Base-by-base conservation (phyloP, 805 yeast genomes). In the Wickerhamomyces silvicola region DNA sequence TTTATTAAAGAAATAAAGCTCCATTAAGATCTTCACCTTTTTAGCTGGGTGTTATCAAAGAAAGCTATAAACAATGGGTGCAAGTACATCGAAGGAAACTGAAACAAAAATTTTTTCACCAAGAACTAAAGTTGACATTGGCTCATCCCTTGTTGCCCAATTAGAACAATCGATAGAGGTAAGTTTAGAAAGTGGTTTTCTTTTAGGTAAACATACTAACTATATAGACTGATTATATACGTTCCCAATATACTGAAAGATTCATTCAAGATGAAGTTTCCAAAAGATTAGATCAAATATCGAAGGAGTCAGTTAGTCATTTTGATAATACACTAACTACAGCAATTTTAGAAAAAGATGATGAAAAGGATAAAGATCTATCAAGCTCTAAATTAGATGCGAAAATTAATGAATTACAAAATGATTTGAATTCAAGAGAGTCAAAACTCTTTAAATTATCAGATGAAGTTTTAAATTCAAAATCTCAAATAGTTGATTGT, bases 91-190 rank as follows among this genome's bases (percentile, higher is more conserved):
- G 10, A 77, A 72, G 48, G 75, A 79, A 24, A 52, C 56, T 19
- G 79, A 76, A 43, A 70, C 78, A 14, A 77, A 76, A 57, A 80
- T 78, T 13, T 78, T 76, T 51, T 69, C 75, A 3, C 85, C 87
- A 22, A 56, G 67, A 25, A 68, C 85, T 6, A 83, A 84, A 30
- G 74, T 81, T 27, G 81, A 79, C 41, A 75, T 79, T 53, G 72
- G 79, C 32, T 72, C 80, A 4, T 69, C 79, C 11, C 68, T 81
- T 30, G 62, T 81, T 38, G 64, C 76, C 6, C 80, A 75, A 48
- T 66, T 81, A 45, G 83, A 79, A 41, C 62, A 60, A 29, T 68
- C 80, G 4, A 64, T 66, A 16, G 87, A 81, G n/a, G n/a, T n/a
- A n/a, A n/a, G n/a, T n/a, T n/a, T n/a, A n/a, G n/a, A n/a, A n/a